Conservation (phyloP, 1,284 basidiomycete species). For the Apiotrichum akiyoshidainum region DNA sequence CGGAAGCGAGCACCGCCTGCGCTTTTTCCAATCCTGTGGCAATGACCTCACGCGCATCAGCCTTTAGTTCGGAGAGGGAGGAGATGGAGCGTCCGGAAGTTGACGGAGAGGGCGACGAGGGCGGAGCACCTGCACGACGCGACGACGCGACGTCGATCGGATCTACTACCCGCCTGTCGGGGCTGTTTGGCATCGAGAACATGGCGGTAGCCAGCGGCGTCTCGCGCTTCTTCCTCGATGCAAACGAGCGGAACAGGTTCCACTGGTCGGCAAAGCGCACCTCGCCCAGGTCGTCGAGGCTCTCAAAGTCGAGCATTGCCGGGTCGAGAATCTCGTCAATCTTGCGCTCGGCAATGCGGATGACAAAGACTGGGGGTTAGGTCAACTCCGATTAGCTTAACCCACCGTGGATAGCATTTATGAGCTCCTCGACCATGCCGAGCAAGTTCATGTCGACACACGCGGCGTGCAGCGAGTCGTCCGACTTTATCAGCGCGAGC, state of each 20-base stretch:
- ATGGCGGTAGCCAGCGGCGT: slow-evolving; percentile 25
- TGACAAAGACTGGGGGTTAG: slow-evolving; percentile 73
- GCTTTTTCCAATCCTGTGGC: slow-evolving; percentile 20
- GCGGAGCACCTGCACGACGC: neutral
- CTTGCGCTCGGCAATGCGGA: slow-evolving; percentile 82
- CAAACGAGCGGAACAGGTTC: slow-evolving; percentile 76
- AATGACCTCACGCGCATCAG: slow-evolving; percentile 20
- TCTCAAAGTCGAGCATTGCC: slow-evolving; percentile 77
- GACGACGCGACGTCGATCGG: slow-evolving; percentile 4
- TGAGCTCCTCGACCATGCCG: slow-evolving; percentile 61
- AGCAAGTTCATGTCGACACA: slow-evolving; percentile 70
- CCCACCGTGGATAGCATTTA: slow-evolving; percentile 89
- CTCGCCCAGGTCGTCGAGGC: slow-evolving; percentile 71
- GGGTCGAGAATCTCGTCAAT: slow-evolving; percentile 83
- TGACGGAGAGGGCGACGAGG: slow-evolving; percentile 16
- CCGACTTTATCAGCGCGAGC: slow-evolving; percentile 83
- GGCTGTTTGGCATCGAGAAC: slow-evolving; percentile 12
- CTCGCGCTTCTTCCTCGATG: slow-evolving; percentile 58
- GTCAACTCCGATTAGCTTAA: neutral
- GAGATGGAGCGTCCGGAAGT: neutral
- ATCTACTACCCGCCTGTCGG: neutral
- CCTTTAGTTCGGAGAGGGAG: slow-evolving; percentile 34
- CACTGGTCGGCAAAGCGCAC: slow-evolving; percentile 95
- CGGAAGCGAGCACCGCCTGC: slow-evolving; percentile 16
- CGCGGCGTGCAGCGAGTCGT: slow-evolving; percentile 67